phyloP scores from a whole-genome alignment of 164 flowering plant species.

The Sextonia rubra region DNA sequence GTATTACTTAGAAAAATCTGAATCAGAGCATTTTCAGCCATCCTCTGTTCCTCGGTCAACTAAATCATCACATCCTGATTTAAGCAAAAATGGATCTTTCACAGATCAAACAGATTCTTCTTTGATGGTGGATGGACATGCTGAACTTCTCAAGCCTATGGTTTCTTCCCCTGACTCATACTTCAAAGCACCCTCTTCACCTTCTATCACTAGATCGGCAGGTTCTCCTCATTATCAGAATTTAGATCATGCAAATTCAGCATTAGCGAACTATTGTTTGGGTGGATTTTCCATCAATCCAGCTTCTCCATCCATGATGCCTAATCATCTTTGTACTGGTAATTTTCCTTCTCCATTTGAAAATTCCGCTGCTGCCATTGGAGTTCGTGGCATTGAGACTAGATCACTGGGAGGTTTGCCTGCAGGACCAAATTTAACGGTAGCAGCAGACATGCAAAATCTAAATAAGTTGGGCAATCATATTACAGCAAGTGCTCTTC shows the following conservation, averaged over 20 bases:
- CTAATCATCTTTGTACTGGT: conserved; percentile 53
- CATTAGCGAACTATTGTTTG: conserved; percentile 44
- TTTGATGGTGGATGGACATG: conserved; percentile 28
- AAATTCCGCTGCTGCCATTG: conserved; percentile 37
- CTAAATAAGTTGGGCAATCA: conserved; percentile 58
- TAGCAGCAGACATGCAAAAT: conserved; percentile 44
- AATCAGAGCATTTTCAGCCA: conserved; percentile 26
- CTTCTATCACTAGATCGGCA: conserved; percentile 24
- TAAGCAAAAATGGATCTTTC: conserved; percentile 33
- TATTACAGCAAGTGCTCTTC: conserved; percentile 40
- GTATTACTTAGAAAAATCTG: conserved; percentile 35
- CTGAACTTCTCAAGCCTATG: conserved; percentile 19
- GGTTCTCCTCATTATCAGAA: conserved; percentile 50
- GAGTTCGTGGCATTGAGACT: conserved; percentile 27
- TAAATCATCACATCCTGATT: conserved; percentile 30
- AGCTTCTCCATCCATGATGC: conserved; percentile 45
- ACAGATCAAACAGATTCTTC: conserved; percentile 26
- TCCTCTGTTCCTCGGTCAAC: conserved; percentile 28
- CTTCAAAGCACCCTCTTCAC: background rate
- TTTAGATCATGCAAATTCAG: conserved; percentile 31
- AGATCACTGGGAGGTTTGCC: conserved; percentile 38
- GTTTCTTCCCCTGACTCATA: background rate
- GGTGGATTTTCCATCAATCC: conserved; percentile 62
- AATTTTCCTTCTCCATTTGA: conserved; percentile 48
- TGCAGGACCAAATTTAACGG: conserved; percentile 43